Conservation (phyloP, 805 yeast species). For the Saccharomyces mikatae region DNA sequence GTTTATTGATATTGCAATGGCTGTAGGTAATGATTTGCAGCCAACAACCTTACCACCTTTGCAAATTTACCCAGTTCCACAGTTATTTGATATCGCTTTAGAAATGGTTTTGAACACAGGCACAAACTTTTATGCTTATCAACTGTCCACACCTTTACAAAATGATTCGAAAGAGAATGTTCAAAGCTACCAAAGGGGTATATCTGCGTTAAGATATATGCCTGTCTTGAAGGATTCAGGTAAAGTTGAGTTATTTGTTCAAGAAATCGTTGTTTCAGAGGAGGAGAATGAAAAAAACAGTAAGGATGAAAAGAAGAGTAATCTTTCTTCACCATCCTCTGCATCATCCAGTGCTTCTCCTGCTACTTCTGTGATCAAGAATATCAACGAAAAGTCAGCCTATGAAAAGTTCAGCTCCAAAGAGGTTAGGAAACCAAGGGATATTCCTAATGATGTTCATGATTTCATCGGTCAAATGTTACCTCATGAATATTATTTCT, state of each 20-base stretch:
- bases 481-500: constrained; percentile 79
- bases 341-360: constrained; percentile 1
- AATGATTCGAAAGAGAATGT: constrained; percentile 35
- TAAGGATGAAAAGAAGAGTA: not conserved
- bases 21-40: constrained; percentile 72
- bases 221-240: constrained; percentile 72
- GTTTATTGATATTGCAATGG: constrained; percentile 65
- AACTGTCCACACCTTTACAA: constrained; percentile 31
- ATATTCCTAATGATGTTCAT: constrained; percentile 69
- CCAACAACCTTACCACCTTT: constrained; percentile 50
- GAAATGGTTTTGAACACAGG: constrained; percentile 36
- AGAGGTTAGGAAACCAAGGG: constrained; percentile 5
- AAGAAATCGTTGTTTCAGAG: constrained; percentile 29
- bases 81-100: constrained; percentile 32
- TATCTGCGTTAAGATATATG: constrained; percentile 57
- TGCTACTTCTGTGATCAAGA: not conserved
- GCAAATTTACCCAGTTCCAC: constrained; percentile 27
- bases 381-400: not conserved
- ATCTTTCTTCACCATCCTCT: constrained; percentile 8
- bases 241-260: constrained; percentile 48
- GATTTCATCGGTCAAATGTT: constrained; percentile 75
- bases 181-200: constrained; percentile 56
- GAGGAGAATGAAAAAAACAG: constrained; percentile 3
- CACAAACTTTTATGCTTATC: constrained; percentile 39
- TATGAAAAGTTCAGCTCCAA: not conserved